phyloP scores from a whole-genome alignment of 2,329 filamentous ascomycete genomes.

The Magnaporthiopsis poae region DNA sequence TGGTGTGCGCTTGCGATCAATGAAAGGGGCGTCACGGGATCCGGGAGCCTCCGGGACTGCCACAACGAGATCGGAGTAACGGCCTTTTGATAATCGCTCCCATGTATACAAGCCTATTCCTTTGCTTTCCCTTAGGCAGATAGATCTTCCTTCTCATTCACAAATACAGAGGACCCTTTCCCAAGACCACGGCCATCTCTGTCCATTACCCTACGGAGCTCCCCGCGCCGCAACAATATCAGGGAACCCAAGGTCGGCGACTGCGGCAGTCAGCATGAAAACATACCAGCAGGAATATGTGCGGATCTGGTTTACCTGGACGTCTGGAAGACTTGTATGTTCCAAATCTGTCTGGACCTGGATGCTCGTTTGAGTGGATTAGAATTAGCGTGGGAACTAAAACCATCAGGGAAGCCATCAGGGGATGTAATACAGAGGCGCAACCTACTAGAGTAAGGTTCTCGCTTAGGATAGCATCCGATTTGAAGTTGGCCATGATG shows the following conservation, averaged over 20 bases:
- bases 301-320: not conserved
- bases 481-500: constrained; percentile 46
- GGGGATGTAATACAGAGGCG: not conserved
- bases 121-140: too few species aligned
- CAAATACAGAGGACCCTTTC: too few species aligned
- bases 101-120: too few species aligned
- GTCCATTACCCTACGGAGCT: too few species aligned
- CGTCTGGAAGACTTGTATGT: not conserved
- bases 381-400: constrained; percentile 12
- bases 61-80: too few species aligned
- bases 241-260: constrained; percentile 5
- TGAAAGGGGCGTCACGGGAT: too few species aligned
- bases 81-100: too few species aligned
- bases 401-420: not conserved
- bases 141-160: too few species aligned
- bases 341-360: constrained; percentile 3
- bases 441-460: constrained; percentile 38
- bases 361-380: not conserved
- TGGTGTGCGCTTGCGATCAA: too few species aligned
- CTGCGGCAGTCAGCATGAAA: not conserved
- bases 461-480: constrained; percentile 39
- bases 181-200: too few species aligned
- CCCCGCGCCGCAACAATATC: not conserved
- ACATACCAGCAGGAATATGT: not conserved
- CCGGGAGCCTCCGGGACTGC: too few species aligned